Percentiles rank a stretch among this genome's conserved stretches.
Conservation (phyloP, 2,329 filamentous ascomycete species). For the Periconia digitata region DNA sequence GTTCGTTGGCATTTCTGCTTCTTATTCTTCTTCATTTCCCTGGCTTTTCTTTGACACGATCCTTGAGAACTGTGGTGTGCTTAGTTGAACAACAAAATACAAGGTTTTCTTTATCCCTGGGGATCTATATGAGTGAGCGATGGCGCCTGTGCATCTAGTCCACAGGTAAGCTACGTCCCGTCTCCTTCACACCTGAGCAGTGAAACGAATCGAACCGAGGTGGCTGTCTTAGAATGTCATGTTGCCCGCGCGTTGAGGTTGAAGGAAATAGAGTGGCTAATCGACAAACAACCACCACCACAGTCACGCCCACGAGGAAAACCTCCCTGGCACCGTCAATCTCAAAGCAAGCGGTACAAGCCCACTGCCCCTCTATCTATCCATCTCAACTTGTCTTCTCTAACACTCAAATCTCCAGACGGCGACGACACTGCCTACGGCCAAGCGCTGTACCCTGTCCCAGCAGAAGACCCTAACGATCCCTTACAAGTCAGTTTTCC, state of each 20-base stretch:
- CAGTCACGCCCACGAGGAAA: conserved; percentile 60
- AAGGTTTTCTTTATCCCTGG: no score
- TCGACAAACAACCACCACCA: not conserved
- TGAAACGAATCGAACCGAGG: no score
- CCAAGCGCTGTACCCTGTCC: conserved; percentile 63
- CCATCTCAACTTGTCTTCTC: not conserved
- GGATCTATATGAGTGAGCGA: no score
- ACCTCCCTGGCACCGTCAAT: conserved; percentile 60
- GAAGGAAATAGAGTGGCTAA: not conserved
- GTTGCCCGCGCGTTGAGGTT: no score
- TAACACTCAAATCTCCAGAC: conserved; percentile 38
- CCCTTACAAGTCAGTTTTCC: conserved; percentile 48
- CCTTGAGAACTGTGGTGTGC: no score
- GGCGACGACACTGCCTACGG: conserved; percentile 62
- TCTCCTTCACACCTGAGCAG: no score
- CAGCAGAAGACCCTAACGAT: conserved; percentile 63
- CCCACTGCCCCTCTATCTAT: not conserved
- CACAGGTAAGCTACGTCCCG: conserved; percentile 12
- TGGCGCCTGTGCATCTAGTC: conserved; percentile 14
- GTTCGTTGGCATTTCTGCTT: no score
- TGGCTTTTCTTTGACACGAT: no score
- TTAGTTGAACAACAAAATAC: no score
- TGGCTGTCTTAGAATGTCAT: no score
- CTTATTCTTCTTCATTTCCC: no score
- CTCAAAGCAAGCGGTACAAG: conserved; percentile 44